A percentile compares a stretch with the other conserved stretches of the same genome.
phyloP scores from a whole-genome alignment of 2,329 filamentous ascomycete genomes.

The Trichoderma endophyticum region DNA sequence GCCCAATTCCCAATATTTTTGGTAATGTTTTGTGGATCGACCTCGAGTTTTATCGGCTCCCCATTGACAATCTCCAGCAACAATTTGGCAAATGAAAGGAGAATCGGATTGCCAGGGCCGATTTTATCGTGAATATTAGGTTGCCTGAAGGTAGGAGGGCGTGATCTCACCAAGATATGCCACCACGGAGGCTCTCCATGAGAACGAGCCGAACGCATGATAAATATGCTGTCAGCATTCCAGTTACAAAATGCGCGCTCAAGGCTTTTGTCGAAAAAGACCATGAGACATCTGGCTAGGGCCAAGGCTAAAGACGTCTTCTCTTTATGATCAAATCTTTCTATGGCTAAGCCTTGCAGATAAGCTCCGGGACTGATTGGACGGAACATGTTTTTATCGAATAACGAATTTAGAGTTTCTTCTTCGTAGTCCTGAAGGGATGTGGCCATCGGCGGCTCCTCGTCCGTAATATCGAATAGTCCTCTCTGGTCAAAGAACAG shows the following conservation, averaged over 20 bases:
- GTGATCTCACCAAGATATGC: background rate
- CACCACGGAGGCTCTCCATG: background rate
- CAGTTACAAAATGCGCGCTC: conserved; percentile 12
- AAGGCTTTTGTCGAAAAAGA: conserved; percentile 12
- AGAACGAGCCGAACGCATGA: background rate
- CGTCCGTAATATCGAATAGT: conserved; percentile 12
- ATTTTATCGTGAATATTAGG: background rate
- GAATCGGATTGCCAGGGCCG: conserved; percentile 8
- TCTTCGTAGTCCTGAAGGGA: background rate
- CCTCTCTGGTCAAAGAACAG: conserved; percentile 12
- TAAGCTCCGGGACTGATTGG: background rate
- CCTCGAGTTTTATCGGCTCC: background rate
- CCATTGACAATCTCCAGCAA: conserved; percentile 13
- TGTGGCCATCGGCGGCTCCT: conserved; percentile 5
- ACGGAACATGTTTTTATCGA: conserved; percentile 11
- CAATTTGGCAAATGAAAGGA: conserved; percentile 16
- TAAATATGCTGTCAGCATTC: conserved; percentile 8
- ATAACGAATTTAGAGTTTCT: conserved; percentile 4
- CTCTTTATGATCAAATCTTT: conserved; percentile 11
- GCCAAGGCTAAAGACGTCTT: conserved; percentile 11
- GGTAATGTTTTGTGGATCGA: background rate
- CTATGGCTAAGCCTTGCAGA: background rate
- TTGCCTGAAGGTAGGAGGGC: background rate
- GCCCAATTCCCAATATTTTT: conserved; percentile 13
- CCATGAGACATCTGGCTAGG: conserved; percentile 13